Evolutionary conservation across 106 monocot genomes (phyloP), one percentile per base, ranked within the genome.

Genomic region (Dactylorhiza incarnata): DNA sequence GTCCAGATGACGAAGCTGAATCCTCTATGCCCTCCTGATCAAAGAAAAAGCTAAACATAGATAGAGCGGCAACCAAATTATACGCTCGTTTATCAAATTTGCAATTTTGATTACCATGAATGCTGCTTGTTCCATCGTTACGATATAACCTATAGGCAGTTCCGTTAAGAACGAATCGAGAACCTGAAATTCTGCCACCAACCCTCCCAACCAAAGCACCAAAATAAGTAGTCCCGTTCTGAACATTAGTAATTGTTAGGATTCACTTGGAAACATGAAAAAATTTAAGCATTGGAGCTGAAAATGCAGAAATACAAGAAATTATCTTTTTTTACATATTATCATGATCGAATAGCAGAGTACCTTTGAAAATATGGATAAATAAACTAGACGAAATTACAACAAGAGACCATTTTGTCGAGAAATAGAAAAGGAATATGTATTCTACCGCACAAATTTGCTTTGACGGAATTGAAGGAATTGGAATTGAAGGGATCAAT

Each of bases 121-220:
- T 80, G 4, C 77, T 67, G 74, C 77, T 88, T n/a, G 80, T 84
- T 11, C 80, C 82, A 75, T 72, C 77, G 19, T 85, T 88, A 20
- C 16, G 25, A 47, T 43, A 80, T 23, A 85, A 70, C 20, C 56
- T 73, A 65, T 80, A 82, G 13, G 50, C 59, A 13, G 54, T 80
- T 46, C 80, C 80, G 75, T 83, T 65, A 9, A 88, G 74, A 72
- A 73, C 55, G 16, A 88, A 88, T 16, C 73, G 73, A 23, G 83
- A 85, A 0, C 72, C 63, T 12, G 78, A 75, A 43, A 89, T 83
- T 73, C 88, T 80, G 49, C 81, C 83, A 0, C 80, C 88, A 59
- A 89, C 88, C 68, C 88, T 75, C 45, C 89, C 89, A 0, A 86
- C 81, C 25, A 89, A 77, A 48, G 83, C 86, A 49, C 89, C 89